These are phyloP conservation scores for Gigaspora rosea DNA, from an alignment of 192 early-diverging fungal species.

Conservation along the genomic window DNA sequence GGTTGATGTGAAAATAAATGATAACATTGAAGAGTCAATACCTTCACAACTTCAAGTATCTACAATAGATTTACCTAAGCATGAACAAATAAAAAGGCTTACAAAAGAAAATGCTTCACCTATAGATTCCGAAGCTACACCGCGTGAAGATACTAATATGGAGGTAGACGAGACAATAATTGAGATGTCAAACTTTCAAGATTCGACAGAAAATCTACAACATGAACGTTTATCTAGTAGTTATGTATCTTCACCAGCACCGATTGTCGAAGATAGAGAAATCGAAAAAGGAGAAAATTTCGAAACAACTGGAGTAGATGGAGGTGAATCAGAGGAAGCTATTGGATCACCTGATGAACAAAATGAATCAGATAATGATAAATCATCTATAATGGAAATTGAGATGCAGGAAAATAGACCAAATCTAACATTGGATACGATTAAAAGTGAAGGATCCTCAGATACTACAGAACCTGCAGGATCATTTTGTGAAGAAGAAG, in stretches of 20 bases:
- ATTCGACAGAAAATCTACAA: not conserved
- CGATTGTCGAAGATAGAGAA: not conserved
- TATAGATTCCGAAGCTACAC: not conserved
- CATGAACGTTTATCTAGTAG: not conserved
- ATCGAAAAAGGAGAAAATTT: not conserved
- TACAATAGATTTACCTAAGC: not conserved
- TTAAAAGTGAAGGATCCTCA: no score
- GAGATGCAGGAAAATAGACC: no score
- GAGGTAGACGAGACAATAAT: not conserved
- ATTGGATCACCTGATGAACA: not conserved
- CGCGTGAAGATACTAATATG: slow-evolving; percentile 2
- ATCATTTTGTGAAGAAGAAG: no score
- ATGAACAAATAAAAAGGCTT: slow-evolving; percentile 1
- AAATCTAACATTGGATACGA: no score
- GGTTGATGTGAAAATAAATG: slow-evolving; percentile 7
- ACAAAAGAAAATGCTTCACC: not conserved
- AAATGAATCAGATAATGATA: not conserved
- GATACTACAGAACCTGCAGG: no score
- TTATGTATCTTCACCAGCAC: not conserved
- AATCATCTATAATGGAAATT: not conserved
- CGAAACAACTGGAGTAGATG: not conserved
- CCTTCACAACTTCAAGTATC: not conserved
- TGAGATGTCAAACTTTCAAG: not conserved
- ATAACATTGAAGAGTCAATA: not conserved
- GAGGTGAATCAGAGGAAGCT: not conserved